Conservation (phyloP, 441 rosid genomes). For the Bocquillonia castaneifolia region DNA sequence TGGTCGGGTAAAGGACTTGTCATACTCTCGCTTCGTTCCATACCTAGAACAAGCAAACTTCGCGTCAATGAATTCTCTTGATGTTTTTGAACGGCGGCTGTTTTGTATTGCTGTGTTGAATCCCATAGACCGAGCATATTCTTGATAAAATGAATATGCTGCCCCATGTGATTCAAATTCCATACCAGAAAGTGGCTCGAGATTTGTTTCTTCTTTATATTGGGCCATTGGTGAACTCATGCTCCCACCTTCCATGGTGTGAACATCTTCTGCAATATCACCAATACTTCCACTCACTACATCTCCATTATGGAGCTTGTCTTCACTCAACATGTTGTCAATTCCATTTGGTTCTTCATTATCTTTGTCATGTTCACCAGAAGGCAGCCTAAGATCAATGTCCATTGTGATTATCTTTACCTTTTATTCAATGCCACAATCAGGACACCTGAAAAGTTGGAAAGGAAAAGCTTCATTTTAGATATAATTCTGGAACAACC, state of each 20-base stretch:
- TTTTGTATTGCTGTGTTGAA: slow-evolving; percentile 85
- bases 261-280: slow-evolving; percentile 41
- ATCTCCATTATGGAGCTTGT: slow-evolving; percentile 49
- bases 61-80: slow-evolving; percentile 81
- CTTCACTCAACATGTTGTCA: slow-evolving; percentile 47
- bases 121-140: slow-evolving; percentile 73
- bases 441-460: slow-evolving; percentile 27
- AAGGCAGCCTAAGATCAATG: slow-evolving; percentile 78
- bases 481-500: not conserved
- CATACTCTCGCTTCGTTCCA: slow-evolving; percentile 79
- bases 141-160: slow-evolving; percentile 82
- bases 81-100: slow-evolving; percentile 80
- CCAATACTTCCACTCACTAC: slow-evolving; percentile 43
- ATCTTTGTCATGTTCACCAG: slow-evolving; percentile 68
- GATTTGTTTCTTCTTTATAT: slow-evolving; percentile 53
- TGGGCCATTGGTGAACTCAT: slow-evolving; percentile 34
- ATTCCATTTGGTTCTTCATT: slow-evolving; percentile 47
- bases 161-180: slow-evolving; percentile 80
- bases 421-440: slow-evolving; percentile 6
- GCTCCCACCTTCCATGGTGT: slow-evolving; percentile 38
- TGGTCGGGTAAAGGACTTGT: slow-evolving; percentile 64
- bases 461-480: slow-evolving; percentile 5
- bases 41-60: slow-evolving; percentile 90
- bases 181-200: slow-evolving; percentile 83
- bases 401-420: slow-evolving; percentile 40